A percentile compares a stretch with the other conserved stretches of the same genome.
These are phyloP conservation scores for Talaromyces sp. DNA, from an alignment of 2,329 filamentous ascomycete genomes.

Conservation along the genomic window DNA sequence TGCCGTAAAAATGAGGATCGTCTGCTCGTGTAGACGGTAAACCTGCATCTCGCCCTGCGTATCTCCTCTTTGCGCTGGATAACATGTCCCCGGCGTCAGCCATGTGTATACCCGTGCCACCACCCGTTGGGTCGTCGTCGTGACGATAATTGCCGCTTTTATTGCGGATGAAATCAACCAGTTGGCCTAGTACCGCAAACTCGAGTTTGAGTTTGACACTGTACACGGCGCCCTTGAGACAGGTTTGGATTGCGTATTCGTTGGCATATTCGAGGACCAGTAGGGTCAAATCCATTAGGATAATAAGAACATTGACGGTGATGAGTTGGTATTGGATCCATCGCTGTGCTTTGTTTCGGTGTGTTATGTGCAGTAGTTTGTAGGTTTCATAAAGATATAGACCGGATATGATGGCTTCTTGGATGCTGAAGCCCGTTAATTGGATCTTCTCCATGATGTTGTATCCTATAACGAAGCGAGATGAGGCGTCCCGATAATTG, in stretches of 20 bases:
- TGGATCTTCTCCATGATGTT: slow-evolving; percentile 45
- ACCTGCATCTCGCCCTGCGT: slow-evolving; percentile 12
- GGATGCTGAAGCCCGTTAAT: slow-evolving; percentile 42
- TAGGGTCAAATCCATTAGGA: slow-evolving; percentile 42
- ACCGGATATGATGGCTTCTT: slow-evolving; percentile 44
- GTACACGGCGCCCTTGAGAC: slow-evolving; percentile 44
- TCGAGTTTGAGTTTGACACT: slow-evolving; percentile 48
- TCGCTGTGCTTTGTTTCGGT: slow-evolving; percentile 32
- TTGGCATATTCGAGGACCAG: slow-evolving; percentile 42
- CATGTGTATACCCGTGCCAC: not conserved
- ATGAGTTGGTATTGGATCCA: slow-evolving; percentile 46
- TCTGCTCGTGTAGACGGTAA: slow-evolving; percentile 4
- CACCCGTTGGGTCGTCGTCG: slow-evolving; percentile 23
- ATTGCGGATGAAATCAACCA: slow-evolving; percentile 37
- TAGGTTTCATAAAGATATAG: slow-evolving; percentile 53
- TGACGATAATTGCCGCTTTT: slow-evolving; percentile 14
- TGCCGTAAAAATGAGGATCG: slow-evolving; percentile 15
- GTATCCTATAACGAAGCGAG: slow-evolving; percentile 36
- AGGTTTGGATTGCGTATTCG: slow-evolving; percentile 42
- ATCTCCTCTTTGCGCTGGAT: not conserved
- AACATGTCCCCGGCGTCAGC: not conserved
- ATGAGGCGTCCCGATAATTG: slow-evolving; percentile 22
- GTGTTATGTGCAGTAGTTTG: slow-evolving; percentile 38
- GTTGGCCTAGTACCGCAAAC: slow-evolving; percentile 48
- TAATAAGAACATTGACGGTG: slow-evolving; percentile 46